Base-by-base conservation (phyloP, 345 rosid genomes). In the Nephelium lappaceum region DNA sequence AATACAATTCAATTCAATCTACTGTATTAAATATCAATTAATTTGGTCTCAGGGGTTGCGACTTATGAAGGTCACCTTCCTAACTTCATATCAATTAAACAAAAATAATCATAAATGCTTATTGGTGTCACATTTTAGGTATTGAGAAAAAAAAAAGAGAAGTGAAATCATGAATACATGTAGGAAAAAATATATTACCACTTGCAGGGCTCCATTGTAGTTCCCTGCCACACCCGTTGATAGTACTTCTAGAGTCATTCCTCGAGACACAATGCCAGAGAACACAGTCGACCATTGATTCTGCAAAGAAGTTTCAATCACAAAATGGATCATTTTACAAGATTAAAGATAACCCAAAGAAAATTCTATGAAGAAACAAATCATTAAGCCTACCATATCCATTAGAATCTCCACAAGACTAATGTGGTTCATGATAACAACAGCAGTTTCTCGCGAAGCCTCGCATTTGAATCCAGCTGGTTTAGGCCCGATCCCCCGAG, bases 201-300 rank as follows among this genome's bases (percentile, higher is more conserved):
- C 90, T 87, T 93, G 97, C 45, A 97, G 66, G 25, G 93, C 92
- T 65, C 98, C 98, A 74, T 93, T 74, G 61, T 80, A 89, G 83
- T 87, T 90, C 74, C 98, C 96, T 3, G 91, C 85, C 11, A 84
- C 91, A 72, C 93, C 98, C 7, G 90, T 85, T 5, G 87, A 87
- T 31, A 94, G 24, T 6, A 89, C 89, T 72, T 91, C 98, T 83
- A 86, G 79, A 62, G 95, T 92, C 71, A 77, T 78, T 14, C 97
- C 94, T 81, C 83, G 86, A 39, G 95, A 87, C 72, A 97, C 82
- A 49, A 97, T 88, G 69, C 97, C 92, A 6, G 91, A 80, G 74
- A 97, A 94, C 74, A 94, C 86, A 0, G 79, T 83, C 0, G 90
- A 91, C 99, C 98, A 97, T 31, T 89, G 95, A 58, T 86, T 87